Percentiles rank a stretch among this genome's conserved stretches.
Evolutionary conservation across 306 rosid genomes (phyloP).

Genomic region (Dalbergia cultrata): DNA sequence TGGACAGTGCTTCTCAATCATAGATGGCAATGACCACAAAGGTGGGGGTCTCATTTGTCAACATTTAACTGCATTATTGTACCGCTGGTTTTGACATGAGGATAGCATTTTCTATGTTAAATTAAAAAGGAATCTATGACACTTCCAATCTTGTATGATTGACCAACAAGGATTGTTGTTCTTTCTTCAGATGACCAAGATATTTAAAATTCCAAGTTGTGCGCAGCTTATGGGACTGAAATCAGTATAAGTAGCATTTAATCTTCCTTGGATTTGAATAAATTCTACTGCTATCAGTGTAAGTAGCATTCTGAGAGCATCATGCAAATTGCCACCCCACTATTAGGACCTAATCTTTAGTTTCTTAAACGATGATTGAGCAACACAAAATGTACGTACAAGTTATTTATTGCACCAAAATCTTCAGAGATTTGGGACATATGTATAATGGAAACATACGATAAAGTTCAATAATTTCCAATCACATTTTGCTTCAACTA

Average conservation of each 20-base stretch:
- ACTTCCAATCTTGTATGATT: neutral
- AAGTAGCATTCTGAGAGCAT: constrained; percentile 19
- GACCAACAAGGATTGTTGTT: neutral
- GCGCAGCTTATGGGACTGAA: constrained; percentile 25
- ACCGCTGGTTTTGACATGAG: too few species aligned
- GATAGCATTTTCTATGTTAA: too few species aligned
- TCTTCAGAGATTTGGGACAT: neutral
- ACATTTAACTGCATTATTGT: neutral
- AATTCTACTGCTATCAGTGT: neutral
- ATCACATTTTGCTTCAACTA: neutral
- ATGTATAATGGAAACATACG: neutral
- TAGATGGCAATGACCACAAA: neutral
- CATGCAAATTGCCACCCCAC: constrained; percentile 19
- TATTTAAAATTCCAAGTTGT: constrained; percentile 22
- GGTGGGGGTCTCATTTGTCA: neutral
- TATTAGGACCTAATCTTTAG: neutral
- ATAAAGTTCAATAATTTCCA: neutral
- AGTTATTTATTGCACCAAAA: neutral
- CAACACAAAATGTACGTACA: neutral
- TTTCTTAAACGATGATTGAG: neutral
- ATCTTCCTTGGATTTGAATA: constrained; percentile 22
- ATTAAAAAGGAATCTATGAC: too few species aligned
- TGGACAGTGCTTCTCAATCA: neutral
- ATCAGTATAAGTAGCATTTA: constrained; percentile 2
- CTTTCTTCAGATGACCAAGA: neutral